Percentiles rank a stretch among this genome's conserved stretches.
Conservation (phyloP, 768 basidiomycete genomes). For the Russula dissimulans region DNA sequence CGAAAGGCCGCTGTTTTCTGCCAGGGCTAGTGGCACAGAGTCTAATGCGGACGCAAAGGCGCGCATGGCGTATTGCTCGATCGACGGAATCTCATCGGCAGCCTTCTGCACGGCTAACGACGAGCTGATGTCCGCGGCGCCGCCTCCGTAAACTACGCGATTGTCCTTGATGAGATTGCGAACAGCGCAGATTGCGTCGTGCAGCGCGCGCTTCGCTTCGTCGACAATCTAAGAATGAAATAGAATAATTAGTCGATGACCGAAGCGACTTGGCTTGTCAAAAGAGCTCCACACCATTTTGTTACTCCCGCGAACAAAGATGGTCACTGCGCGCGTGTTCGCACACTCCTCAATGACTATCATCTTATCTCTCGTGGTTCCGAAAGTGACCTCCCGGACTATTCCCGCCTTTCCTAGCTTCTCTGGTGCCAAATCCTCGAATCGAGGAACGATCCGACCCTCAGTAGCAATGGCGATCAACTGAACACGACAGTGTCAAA, state of each 20-base stretch:
- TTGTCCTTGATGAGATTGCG: slow-evolving; percentile 93
- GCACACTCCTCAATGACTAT: slow-evolving; percentile 98
- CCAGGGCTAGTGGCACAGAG: slow-evolving; percentile 89
- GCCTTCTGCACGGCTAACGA: slow-evolving; percentile 88
- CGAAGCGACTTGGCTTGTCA: background rate
- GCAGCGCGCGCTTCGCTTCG: slow-evolving; percentile 94
- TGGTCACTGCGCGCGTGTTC: slow-evolving; percentile 90
- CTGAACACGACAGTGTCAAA: slow-evolving; percentile 32
- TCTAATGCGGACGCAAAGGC: slow-evolving; percentile 97
- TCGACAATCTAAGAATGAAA: slow-evolving; percentile 73
- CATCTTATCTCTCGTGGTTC: slow-evolving; percentile 99
- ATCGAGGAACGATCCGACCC: slow-evolving; percentile 95
- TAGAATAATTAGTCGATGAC: background rate
- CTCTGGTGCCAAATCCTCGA: slow-evolving; percentile 85
- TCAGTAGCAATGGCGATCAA: slow-evolving; percentile 97
- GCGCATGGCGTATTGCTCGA: slow-evolving; percentile 99
- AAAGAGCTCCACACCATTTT: slow-evolving; percentile 71
- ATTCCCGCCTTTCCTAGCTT: slow-evolving; percentile 92
- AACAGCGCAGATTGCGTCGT: slow-evolving; percentile 96
- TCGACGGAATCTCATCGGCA: slow-evolving; percentile 94
- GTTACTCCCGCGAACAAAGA: slow-evolving; percentile 95
- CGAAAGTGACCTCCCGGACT: slow-evolving; percentile 91
- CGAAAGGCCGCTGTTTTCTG: slow-evolving; percentile 93
- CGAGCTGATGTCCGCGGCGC: slow-evolving; percentile 95
- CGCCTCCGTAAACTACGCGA: slow-evolving; percentile 96